Conservation (phyloP, 2,329 filamentous ascomycete species). For the Ceratocystis eucalypticola region DNA sequence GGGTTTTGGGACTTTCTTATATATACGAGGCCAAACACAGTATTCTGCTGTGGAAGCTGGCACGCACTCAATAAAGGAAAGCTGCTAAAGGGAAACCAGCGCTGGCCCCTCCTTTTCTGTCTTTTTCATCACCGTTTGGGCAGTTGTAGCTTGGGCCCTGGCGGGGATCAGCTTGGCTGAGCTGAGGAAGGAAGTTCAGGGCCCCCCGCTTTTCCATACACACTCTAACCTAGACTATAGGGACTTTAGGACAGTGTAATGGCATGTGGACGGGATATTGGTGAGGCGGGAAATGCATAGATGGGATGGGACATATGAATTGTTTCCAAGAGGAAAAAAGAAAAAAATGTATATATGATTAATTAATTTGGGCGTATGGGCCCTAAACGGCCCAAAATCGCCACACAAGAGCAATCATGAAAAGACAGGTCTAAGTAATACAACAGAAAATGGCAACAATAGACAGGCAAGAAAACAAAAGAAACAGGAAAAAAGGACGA, state of each 20-base stretch:
- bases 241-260: too few species aligned
- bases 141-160: not conserved
- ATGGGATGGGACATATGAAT: too few species aligned
- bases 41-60: not conserved
- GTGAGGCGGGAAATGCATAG: too few species aligned
- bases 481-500: not conserved
- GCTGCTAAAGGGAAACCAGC: not conserved
- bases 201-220: not conserved
- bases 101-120: not conserved
- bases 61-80: not conserved
- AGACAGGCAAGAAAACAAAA: not conserved
- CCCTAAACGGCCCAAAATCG: not conserved
- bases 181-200: not conserved
- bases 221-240: not conserved
- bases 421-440: constrained; percentile 2
- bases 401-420: not conserved
- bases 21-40: not conserved
- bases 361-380: not conserved
- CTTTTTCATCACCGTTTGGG: not conserved
- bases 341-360: not conserved
- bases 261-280: too few species aligned
- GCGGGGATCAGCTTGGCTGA: not conserved
- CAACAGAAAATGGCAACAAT: not conserved
- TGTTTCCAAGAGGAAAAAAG: not conserved
- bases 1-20: not conserved